Evolutionary conservation across 2,329 filamentous ascomycete species (phyloP).

Genomic region (Neophaeococcomyces mojaviensis): DNA sequence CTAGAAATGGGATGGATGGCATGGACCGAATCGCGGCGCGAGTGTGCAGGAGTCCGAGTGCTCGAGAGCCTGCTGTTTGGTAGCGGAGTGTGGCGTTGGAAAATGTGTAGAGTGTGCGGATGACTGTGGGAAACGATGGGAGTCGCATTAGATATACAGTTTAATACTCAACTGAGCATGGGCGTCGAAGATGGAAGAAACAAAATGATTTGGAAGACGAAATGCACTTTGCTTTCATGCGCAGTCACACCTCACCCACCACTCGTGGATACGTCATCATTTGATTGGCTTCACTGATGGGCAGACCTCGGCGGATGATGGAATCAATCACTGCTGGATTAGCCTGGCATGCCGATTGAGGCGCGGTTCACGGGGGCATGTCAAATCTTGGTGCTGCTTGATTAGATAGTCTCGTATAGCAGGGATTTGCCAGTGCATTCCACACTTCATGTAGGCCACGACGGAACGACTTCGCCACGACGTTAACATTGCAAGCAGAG

Average conservation of each 20-base stretch:
- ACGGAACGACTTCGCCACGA: too few relatives aligned
- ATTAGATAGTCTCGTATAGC: too few relatives aligned
- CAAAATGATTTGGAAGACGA: slow-evolving; percentile 7
- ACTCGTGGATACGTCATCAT: slow-evolving; percentile 1
- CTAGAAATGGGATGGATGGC: slow-evolving; percentile 70
- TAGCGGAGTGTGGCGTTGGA: slow-evolving; percentile 34
- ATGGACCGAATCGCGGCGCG: slow-evolving; percentile 51
- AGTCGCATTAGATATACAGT: slow-evolving; percentile 37
- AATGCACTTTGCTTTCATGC: neutral
- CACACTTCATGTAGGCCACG: too few relatives aligned
- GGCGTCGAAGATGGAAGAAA: slow-evolving; percentile 6
- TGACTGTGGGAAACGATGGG: slow-evolving; percentile 38
- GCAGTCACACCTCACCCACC: neutral
- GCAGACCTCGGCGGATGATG: too few relatives aligned
- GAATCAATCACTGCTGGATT: too few relatives aligned
- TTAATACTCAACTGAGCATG: neutral
- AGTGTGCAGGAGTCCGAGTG: slow-evolving; percentile 25
- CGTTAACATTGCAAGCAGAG: too few relatives aligned
- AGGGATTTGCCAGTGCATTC: too few relatives aligned
- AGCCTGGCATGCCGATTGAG: too few relatives aligned
- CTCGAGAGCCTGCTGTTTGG: slow-evolving; percentile 24
- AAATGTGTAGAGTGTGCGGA: slow-evolving; percentile 42
- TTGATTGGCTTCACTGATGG: neutral
- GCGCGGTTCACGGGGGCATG: too few relatives aligned
- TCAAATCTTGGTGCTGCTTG: too few relatives aligned